Percentiles rank a stretch among this genome's conserved stretches.
These are phyloP conservation scores for Ganoderma leucocontextum DNA, from an alignment of 1,284 basidiomycete genomes.

Conservation along the genomic window DNA sequence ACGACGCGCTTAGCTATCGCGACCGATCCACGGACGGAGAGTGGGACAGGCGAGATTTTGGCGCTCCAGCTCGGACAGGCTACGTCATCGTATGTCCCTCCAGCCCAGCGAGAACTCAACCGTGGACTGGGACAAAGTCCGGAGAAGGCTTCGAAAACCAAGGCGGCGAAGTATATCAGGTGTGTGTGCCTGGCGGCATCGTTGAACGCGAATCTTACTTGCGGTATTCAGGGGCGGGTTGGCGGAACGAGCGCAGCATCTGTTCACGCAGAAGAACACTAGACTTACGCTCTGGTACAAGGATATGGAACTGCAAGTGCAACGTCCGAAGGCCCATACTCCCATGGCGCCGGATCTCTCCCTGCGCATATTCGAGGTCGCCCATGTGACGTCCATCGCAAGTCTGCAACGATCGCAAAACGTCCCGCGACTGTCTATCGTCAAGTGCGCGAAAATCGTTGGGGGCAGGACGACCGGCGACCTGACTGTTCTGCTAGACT, in stretches of 20 bases:
- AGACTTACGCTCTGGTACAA: slow-evolving; percentile 58
- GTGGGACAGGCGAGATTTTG: slow-evolving; percentile 49
- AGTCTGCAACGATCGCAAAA: slow-evolving; percentile 33
- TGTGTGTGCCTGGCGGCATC: slow-evolving; percentile 28
- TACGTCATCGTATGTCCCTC: slow-evolving; percentile 41
- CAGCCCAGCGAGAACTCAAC: slow-evolving; percentile 46
- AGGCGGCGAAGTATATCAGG: slow-evolving; percentile 45
- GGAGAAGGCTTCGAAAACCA: slow-evolving; percentile 49
- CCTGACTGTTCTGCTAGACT: slow-evolving; percentile 34
- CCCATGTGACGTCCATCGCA: slow-evolving; percentile 28
- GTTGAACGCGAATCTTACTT: slow-evolving; percentile 6
- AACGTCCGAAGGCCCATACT: slow-evolving; percentile 24
- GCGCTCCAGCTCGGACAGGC: slow-evolving; percentile 51
- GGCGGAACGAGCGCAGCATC: slow-evolving; percentile 53
- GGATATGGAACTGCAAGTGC: slow-evolving; percentile 44
- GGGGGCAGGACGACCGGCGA: slow-evolving; percentile 21
- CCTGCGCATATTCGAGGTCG: slow-evolving; percentile 31
- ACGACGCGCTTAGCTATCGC: slow-evolving; percentile 52
- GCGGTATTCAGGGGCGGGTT: slow-evolving; percentile 52
- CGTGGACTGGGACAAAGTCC: slow-evolving; percentile 54
- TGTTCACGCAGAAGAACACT: slow-evolving; percentile 51
- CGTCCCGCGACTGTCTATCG: slow-evolving; percentile 33
- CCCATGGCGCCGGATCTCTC: slow-evolving; percentile 34
- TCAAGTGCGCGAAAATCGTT: slow-evolving; percentile 29
- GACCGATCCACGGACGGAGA: slow-evolving; percentile 51